Conservation (phyloP, 257 asterid genomes). For the Mitragyna speciosa region DNA sequence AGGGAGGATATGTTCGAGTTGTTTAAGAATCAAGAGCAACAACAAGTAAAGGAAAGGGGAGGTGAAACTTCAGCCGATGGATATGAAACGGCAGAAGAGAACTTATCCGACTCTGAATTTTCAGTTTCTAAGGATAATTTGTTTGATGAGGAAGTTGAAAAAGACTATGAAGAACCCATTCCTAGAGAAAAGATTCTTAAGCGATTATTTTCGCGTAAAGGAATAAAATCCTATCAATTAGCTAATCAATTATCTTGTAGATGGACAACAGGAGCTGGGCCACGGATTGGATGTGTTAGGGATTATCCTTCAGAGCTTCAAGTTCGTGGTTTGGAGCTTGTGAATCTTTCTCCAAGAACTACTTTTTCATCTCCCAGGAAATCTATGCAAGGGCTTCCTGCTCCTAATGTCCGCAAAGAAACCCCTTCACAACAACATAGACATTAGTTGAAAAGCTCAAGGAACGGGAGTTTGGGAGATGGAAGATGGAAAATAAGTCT, state of each 20-base stretch:
- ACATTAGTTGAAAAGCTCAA: neutral
- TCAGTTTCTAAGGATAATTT: constrained; percentile 58
- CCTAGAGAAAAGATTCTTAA: constrained; percentile 61
- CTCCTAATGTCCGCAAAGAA: constrained; percentile 24
- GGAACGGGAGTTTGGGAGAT: neutral
- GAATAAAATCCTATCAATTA: constrained; percentile 67
- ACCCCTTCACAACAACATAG: constrained; percentile 12
- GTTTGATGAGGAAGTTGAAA: constrained; percentile 43
- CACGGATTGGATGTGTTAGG: constrained; percentile 83
- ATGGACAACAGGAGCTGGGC: constrained; percentile 98
- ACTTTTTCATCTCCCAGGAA: constrained; percentile 36
- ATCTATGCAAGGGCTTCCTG: constrained; percentile 19
- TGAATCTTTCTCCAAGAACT: constrained; percentile 65
- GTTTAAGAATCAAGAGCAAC: constrained; percentile 36
- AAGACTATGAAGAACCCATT: constrained; percentile 44
- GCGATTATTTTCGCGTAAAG: constrained; percentile 68
- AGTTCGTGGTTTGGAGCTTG: constrained; percentile 62
- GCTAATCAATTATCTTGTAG: constrained; percentile 69
- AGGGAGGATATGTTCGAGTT: constrained; percentile 38
- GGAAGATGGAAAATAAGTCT: neutral
- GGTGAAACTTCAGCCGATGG: constrained; percentile 51
- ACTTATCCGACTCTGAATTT: constrained; percentile 56
- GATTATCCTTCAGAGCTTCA: constrained; percentile 89
- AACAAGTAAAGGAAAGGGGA: constrained; percentile 17
- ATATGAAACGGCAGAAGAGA: constrained; percentile 76